phyloP scores from a whole-genome alignment of 352 stramenopile genomes.

The Phytophthora pseudosyringae region DNA sequence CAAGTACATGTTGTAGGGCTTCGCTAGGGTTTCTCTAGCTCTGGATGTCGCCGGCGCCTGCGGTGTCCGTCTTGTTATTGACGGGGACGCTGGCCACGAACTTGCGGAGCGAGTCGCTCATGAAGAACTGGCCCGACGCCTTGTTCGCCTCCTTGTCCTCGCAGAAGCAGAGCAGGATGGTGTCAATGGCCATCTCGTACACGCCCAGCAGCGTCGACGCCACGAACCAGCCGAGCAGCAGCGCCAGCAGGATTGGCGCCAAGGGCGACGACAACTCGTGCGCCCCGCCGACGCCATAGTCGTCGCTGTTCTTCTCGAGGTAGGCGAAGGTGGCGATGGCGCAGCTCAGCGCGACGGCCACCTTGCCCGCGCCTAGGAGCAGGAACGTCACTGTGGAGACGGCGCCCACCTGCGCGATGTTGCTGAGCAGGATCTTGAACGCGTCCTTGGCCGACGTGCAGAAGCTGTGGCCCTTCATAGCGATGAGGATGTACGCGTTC shows the following conservation, averaged over 20 bases:
- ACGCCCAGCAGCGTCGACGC: constrained; percentile 94
- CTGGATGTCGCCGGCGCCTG: not conserved
- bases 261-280: constrained; percentile 84
- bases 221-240: constrained; percentile 94
- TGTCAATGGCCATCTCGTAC: constrained; percentile 96
- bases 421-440: constrained; percentile 91
- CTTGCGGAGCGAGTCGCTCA: constrained; percentile 74
- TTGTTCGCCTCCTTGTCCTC: constrained; percentile 90
- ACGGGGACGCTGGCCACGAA: constrained; percentile 72
- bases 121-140: constrained; percentile 71
- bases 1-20: too few relatives aligned
- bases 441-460: constrained; percentile 92
- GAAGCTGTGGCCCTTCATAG: constrained; percentile 82
- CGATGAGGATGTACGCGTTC: constrained; percentile 94
- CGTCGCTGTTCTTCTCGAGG: constrained; percentile 57
- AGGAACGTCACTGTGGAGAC: constrained; percentile 92
- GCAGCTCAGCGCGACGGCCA: constrained; percentile 76
- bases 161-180: constrained; percentile 96
- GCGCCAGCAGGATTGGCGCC: constrained; percentile 89
- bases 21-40: not conserved
- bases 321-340: constrained; percentile 66
- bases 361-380: constrained; percentile 93
- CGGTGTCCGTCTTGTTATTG: constrained; percentile 1
- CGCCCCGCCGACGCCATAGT: constrained; percentile 55
- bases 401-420: constrained; percentile 89